Conservation (phyloP, 108 stramenopile genomes). For the Pseudonitzschia multistriata region DNA sequence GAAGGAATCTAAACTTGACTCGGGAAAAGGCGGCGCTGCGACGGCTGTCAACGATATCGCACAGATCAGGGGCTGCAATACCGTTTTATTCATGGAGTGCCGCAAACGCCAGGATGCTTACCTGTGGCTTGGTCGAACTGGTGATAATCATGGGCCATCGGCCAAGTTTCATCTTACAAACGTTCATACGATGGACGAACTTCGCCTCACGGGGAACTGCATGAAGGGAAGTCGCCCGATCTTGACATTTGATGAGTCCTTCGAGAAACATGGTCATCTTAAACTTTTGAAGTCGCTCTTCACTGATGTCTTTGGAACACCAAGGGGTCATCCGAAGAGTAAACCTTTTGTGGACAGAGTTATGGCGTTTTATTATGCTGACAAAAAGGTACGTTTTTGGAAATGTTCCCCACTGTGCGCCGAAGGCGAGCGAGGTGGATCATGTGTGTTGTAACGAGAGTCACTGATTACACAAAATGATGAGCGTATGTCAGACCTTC, state of each 20-base stretch:
- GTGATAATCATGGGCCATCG: conserved; percentile 77
- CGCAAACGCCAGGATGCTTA: conserved; percentile 96
- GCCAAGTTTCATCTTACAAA: conserved; percentile 95
- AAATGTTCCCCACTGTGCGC: too few species aligned
- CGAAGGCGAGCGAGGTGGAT: background rate
- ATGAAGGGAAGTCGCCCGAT: conserved; percentile 95
- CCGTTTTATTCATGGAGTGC: conserved; percentile 93
- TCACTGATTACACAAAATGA: conserved; percentile 86
- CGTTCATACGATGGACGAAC: conserved; percentile 99
- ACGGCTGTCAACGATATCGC: conserved; percentile 94
- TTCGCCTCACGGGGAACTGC: conserved; percentile 96
- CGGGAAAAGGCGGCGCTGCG: conserved; percentile 68
- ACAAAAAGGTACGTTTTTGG: conserved; percentile 81
- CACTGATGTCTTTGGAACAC: conserved; percentile 94
- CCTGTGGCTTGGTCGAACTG: conserved; percentile 85
- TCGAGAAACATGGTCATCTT: conserved; percentile 64
- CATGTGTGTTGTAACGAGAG: conserved; percentile 7
- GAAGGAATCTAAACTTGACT: conserved; percentile 93
- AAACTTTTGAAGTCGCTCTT: conserved; percentile 92
- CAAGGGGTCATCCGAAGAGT: conserved; percentile 96
- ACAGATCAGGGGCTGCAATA: conserved; percentile 93
- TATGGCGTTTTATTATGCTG: conserved; percentile 93
- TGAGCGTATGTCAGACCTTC: conserved; percentile 91
- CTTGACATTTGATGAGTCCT: conserved; percentile 90
- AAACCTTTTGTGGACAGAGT: conserved; percentile 98